Base-by-base conservation (phyloP, 2,329 filamentous ascomycete genomes). In the Aspergillus persii region DNA sequence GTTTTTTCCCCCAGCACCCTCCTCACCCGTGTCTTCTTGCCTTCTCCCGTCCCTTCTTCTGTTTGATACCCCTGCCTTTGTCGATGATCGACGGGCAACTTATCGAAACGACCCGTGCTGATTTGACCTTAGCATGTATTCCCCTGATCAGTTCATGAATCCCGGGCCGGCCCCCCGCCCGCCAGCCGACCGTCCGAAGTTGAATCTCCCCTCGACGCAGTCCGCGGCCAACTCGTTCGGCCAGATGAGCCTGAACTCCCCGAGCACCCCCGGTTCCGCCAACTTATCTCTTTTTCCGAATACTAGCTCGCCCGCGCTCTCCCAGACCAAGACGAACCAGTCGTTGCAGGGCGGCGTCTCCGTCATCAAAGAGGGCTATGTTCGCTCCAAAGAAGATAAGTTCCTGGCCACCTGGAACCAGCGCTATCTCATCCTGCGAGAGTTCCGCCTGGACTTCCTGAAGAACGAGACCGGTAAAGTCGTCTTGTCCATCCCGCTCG, bases 111-210 rank as follows among this genome's bases (percentile, higher is more conserved):
- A 44, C 12, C 12, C 27, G 48, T 26, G 50, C 60, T 62, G 53
- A 66, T 57, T 50, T 46, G 15, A 46, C 53, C 57, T 53, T 53
- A 66, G 64, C 72, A 81, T 86, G 69, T 89, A 88, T 76, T 79
- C 83, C 48, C 78, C 83, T 61, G 83, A 84, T 63, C 85, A 87
- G 69, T 98, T 98, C 80, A 96, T 98, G 90, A 98, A 98, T 77
- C 92, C 95, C 63, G 92, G 95, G 65, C 94, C 95, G 68, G 94
- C 95, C 67, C 95, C 95, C 66, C 89, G 90, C 70, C 94, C 95
- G 61, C 95, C 94, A 23, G 88, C 85, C 61, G 91, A 95, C 71
- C 87, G 91, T 69, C 91, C 92, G 61, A 89, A 91, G 71, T 86
- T 96, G 66, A 88, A 88, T 69, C 83, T 96, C 61, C 47, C 92